Evolutionary conservation across 441 rosid genomes (phyloP).

Genomic region (Manihot esculenta): DNA sequence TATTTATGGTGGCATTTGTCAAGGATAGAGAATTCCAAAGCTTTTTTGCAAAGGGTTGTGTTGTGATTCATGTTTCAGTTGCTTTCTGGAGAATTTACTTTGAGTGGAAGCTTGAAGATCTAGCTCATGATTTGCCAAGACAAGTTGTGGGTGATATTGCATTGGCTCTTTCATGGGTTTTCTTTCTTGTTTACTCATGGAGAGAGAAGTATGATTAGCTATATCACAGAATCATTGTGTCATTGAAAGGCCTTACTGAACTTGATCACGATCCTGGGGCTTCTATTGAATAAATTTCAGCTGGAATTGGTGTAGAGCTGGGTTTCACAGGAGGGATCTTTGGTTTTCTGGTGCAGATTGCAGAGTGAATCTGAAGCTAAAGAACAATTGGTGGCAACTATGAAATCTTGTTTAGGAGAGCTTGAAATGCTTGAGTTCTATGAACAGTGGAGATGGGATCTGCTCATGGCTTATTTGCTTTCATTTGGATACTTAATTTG

Average conservation of each 20-base stretch:
- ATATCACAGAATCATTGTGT: background rate
- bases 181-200: conserved; percentile 78
- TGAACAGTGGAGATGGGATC: conserved; percentile 1
- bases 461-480: background rate
- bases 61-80: conserved; percentile 59
- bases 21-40: conserved; percentile 70
- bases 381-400: background rate
- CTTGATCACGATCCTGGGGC: background rate
- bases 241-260: conserved; percentile 1
- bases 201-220: conserved; percentile 77
- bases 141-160: conserved; percentile 71
- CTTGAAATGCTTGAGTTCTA: conserved; percentile 1
- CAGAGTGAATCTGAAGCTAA: background rate
- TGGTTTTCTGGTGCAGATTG: background rate
- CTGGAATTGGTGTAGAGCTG: background rate
- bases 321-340: conserved; percentile 9
- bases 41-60: conserved; percentile 75
- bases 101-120: conserved; percentile 63
- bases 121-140: conserved; percentile 63
- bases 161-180: conserved; percentile 71
- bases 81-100: conserved; percentile 77
- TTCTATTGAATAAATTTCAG: conserved; percentile 1
- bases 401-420: background rate
- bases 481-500: background rate
- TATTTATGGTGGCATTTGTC: conserved; percentile 76